Conservation (phyloP, 495 filamentous ascomycete species). For the Penicillium waksmanii region DNA sequence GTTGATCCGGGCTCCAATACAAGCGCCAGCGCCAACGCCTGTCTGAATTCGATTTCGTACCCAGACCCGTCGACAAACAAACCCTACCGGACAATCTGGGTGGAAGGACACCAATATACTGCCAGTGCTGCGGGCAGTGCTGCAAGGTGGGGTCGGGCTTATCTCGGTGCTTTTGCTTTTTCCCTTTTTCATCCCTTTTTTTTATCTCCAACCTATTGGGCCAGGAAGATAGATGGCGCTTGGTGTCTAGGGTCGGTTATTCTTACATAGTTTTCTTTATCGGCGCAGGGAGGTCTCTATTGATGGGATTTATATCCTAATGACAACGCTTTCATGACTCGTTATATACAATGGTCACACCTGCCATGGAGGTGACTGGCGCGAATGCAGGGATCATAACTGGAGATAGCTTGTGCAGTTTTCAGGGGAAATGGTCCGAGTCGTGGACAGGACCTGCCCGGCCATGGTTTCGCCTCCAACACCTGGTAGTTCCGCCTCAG, state of each 20-base stretch:
- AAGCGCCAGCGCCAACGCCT: too few relatives aligned
- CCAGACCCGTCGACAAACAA: too few relatives aligned
- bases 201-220: not conserved
- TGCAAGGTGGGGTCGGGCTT: constrained; percentile 16
- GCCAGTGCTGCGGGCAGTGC: constrained; percentile 29
- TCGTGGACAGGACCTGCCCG: not conserved
- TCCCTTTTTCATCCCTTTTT: constrained; percentile 15
- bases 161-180: constrained; percentile 15
- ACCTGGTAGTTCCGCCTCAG: not conserved
- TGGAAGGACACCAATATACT: not conserved
- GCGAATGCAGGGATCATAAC: constrained; percentile 12
- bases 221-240: constrained; percentile 22
- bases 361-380: not conserved
- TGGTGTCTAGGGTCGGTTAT: constrained; percentile 10
- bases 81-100: too few relatives aligned
- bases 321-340: constrained; percentile 27
- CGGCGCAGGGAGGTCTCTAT: constrained; percentile 8
- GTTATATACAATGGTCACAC: constrained; percentile 23
- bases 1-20: too few relatives aligned
- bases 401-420: not conserved
- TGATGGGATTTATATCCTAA: constrained; percentile 26
- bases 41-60: too few relatives aligned
- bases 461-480: not conserved
- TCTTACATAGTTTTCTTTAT: not conserved
- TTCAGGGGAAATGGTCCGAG: not conserved